Evolutionary conservation across 2,329 filamentous ascomycete genomes (phyloP).

Genomic region (Talaromyces sp.): DNA sequence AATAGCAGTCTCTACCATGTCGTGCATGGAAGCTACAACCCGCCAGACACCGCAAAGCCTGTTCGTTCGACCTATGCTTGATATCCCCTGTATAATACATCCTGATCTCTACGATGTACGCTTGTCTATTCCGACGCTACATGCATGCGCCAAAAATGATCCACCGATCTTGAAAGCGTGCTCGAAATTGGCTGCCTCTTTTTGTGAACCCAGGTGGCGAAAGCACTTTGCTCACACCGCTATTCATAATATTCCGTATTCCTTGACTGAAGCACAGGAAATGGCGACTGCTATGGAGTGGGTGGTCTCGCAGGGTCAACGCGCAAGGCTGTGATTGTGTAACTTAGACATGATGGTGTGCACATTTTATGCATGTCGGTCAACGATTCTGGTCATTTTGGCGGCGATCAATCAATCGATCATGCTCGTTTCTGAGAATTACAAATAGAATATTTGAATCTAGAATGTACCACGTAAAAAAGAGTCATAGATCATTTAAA

Average conservation of each 20-base stretch:
- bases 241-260: slow-evolving; percentile 8
- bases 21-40: not conserved
- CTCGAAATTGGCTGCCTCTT: not conserved
- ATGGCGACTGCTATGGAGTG: slow-evolving; percentile 4
- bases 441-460: no score
- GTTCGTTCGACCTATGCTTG: slow-evolving; percentile 1
- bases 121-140: slow-evolving; percentile 14
- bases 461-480: no score
- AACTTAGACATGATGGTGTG: no score
- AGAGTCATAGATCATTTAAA: no score
- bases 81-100: slow-evolving; percentile 10
- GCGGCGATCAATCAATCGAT: no score
- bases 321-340: not conserved
- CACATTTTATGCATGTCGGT: no score
- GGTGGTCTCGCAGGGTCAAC: not conserved
- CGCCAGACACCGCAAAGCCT: not conserved
- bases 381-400: no score
- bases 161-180: not conserved
- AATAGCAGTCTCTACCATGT: not conserved
- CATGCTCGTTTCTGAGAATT: no score
- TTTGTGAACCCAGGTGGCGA: slow-evolving; percentile 3
- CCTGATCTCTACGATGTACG: slow-evolving; percentile 3
- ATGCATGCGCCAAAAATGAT: slow-evolving; percentile 10
- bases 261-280: not conserved
- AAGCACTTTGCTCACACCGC: not conserved